A percentile compares a stretch with the other conserved stretches of the same genome.
Conservation (phyloP, 257 asterid genomes). For the Solanum tacnaense region DNA sequence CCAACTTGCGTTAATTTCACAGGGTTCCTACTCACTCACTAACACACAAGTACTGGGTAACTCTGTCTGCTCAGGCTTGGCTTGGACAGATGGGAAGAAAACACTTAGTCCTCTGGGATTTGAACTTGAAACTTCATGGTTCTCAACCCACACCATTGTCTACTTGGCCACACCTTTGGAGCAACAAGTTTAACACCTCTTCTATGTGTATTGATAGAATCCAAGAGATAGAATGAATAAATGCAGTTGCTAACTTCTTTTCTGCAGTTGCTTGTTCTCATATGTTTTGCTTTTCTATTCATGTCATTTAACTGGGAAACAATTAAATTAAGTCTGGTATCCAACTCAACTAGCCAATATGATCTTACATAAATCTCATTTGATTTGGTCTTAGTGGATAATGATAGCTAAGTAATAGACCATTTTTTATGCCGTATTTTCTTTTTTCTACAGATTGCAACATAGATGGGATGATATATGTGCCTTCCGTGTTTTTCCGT, state of each 20-base stretch:
- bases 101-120: not conserved
- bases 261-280: not conserved
- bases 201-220: not conserved
- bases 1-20: not conserved
- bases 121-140: not conserved
- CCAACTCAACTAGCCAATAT: not conserved
- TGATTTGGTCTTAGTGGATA: not conserved
- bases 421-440: not conserved
- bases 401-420: not conserved
- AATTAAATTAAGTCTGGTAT: not conserved
- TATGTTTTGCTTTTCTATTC: not conserved
- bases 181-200: not conserved
- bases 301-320: not conserved
- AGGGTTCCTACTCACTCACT: not conserved
- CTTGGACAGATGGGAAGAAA: not conserved
- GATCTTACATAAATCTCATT: not conserved
- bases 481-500: conserved; percentile 67
- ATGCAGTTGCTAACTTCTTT: not conserved
- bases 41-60: not conserved
- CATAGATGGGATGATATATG: conserved; percentile 82
- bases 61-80: not conserved
- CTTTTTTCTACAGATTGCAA: conserved; percentile 36
- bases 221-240: not conserved
- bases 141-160: not conserved
- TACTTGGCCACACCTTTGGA: not conserved